These are phyloP conservation scores for Termitomyces heimii DNA, from an alignment of 768 basidiomycete genomes.

Conservation along the genomic window DNA sequence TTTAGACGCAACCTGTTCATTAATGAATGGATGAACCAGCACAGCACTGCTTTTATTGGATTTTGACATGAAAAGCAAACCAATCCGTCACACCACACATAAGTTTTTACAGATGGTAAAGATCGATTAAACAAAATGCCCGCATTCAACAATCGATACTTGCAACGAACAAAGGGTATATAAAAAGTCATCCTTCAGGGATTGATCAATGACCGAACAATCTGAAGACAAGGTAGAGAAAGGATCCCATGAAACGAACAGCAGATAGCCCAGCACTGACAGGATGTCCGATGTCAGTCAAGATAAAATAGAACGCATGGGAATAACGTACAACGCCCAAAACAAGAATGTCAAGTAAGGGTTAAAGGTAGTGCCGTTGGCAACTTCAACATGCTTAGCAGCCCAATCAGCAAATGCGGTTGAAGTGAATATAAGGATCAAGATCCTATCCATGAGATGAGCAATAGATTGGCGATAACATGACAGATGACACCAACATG, in stretches of 20 bases:
- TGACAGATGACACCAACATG: slow-evolving; percentile 45
- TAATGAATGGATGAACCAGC: background rate
- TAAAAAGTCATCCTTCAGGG: background rate
- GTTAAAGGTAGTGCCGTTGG: slow-evolving; percentile 61
- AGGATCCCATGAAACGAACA: slow-evolving; percentile 74
- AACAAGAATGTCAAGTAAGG: slow-evolving; percentile 88
- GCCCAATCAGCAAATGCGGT: slow-evolving; percentile 74
- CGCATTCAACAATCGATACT: background rate
- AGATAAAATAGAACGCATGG: background rate
- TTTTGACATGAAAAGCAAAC: background rate
- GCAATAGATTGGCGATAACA: background rate
- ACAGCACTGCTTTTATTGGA: background rate
- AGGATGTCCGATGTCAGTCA: background rate
- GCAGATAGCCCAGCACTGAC: slow-evolving; percentile 72
- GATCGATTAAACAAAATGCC: background rate
- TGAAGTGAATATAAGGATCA: slow-evolving; percentile 76
- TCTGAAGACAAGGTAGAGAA: slow-evolving; percentile 73
- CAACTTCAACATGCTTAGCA: slow-evolving; percentile 43
- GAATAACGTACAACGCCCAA: slow-evolving; percentile 22
- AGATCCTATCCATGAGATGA: slow-evolving; percentile 34
- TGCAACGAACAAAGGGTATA: slow-evolving; percentile 3
- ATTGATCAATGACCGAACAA: slow-evolving; percentile 51
- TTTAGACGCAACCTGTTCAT: background rate
- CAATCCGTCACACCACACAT: background rate
- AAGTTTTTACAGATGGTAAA: background rate